These are phyloP conservation scores for Chlorophyllum brunneum DNA, from an alignment of 768 basidiomycete genomes.

Conservation along the genomic window DNA sequence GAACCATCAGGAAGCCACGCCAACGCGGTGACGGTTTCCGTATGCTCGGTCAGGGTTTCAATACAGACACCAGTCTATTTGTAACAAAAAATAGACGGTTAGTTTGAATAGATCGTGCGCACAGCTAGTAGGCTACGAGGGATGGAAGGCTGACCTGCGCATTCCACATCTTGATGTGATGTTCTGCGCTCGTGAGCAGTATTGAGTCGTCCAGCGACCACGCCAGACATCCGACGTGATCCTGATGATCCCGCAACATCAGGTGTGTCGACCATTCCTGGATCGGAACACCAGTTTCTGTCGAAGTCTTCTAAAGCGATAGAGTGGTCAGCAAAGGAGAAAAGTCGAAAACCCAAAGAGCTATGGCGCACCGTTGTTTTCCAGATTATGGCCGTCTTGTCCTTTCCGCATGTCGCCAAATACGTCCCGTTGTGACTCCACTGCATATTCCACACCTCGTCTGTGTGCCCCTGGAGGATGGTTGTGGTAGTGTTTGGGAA, in stretches of 20 bases:
- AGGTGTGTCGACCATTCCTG: constrained; percentile 58
- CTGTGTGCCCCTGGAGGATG: constrained; percentile 78
- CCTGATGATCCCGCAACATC: constrained; percentile 72
- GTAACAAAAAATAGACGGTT: constrained; percentile 6
- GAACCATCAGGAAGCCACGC: constrained; percentile 86
- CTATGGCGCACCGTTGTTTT: constrained; percentile 61
- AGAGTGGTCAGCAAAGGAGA: constrained; percentile 15
- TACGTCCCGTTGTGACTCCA: constrained; percentile 90
- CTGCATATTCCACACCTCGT: constrained; percentile 94
- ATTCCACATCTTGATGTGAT: constrained; percentile 86
- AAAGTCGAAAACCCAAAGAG: constrained; percentile 4
- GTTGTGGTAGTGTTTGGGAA: constrained; percentile 88
- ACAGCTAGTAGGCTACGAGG: no score
- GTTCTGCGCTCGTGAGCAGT: constrained; percentile 80
- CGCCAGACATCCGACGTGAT: constrained; percentile 75
- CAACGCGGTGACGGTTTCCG: constrained; percentile 81
- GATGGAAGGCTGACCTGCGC: constrained; percentile 56
- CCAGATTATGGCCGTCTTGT: constrained; percentile 90
- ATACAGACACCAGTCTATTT: constrained; percentile 71
- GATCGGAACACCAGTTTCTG: constrained; percentile 29
- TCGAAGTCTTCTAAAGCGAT: constrained; percentile 34
- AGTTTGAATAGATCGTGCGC: no score
- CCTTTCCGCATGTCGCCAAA: constrained; percentile 86
- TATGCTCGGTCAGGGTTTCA: constrained; percentile 64
- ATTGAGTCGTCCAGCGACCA: constrained; percentile 91